These are phyloP conservation scores for Pseudocercospora vitis DNA, from an alignment of 2,329 filamentous ascomycete genomes.

Conservation along the genomic window DNA sequence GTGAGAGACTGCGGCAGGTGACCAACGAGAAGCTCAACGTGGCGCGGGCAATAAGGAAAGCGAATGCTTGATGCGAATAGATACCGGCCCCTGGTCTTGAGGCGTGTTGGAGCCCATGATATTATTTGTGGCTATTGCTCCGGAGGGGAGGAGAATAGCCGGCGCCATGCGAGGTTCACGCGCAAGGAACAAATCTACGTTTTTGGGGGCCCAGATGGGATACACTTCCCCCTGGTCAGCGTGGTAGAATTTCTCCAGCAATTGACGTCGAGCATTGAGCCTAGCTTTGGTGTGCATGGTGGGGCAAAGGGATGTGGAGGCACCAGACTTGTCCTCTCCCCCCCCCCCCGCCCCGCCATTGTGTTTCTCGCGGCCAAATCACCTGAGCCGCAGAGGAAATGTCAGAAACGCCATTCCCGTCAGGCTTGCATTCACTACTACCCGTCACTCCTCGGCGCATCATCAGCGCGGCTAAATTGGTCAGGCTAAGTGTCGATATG, in stretches of 20 bases:
- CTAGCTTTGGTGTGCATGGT: slow-evolving; percentile 3
- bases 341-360: not conserved
- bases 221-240: too few relatives aligned
- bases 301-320: slow-evolving; percentile 1
- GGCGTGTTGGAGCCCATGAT: not conserved
- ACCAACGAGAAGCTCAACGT: slow-evolving; percentile 14
- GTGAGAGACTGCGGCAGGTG: slow-evolving; percentile 12
- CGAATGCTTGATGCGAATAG: slow-evolving; percentile 3
- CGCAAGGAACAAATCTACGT: slow-evolving; percentile 6
- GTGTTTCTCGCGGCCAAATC: not conserved
- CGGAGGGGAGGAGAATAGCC: slow-evolving; percentile 12
- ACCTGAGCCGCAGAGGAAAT: not conserved
- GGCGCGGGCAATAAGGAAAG: slow-evolving; percentile 5
- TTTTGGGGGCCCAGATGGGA: too few relatives aligned
- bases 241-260: slow-evolving; percentile 13
- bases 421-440: not conserved
- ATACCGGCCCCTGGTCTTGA: slow-evolving; percentile 4
- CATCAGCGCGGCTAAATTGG: not conserved
- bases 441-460: not conserved
- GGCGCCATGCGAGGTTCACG: not conserved
- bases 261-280: slow-evolving; percentile 13
- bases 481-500: slow-evolving; percentile 2
- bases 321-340: not conserved
- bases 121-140: slow-evolving; percentile 9
- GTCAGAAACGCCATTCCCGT: not conserved